Percentiles rank a stretch among this genome's conserved stretches.
These are phyloP conservation scores for Coix lacrymajobi DNA, from an alignment of 176 grass and related monocot species.

Conservation along the genomic window DNA sequence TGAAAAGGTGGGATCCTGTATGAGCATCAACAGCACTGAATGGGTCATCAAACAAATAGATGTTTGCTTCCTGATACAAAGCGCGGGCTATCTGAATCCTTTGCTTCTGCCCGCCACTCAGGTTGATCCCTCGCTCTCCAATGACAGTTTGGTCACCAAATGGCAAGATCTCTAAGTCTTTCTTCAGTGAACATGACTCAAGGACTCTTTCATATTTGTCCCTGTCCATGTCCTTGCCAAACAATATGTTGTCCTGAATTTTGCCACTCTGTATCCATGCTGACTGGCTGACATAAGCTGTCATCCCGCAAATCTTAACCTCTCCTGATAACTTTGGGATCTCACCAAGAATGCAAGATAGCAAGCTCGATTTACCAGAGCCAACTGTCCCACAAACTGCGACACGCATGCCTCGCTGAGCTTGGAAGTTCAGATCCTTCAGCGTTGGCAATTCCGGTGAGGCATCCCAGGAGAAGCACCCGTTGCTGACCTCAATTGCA, in stretches of 20 bases:
- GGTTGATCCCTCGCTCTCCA: constrained; percentile 50
- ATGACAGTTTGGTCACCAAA: constrained; percentile 39
- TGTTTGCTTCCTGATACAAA: constrained; percentile 42
- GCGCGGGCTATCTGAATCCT: constrained; percentile 52
- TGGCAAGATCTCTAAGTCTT: constrained; percentile 45
- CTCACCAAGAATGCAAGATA: constrained; percentile 52
- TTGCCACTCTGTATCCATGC: constrained; percentile 54
- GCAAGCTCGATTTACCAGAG: constrained; percentile 44
- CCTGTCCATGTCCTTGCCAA: constrained; percentile 34
- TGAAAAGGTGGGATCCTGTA: constrained; percentile 52
- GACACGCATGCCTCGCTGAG: constrained; percentile 28
- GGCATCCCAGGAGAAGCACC: constrained; percentile 38
- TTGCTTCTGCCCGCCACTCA: constrained; percentile 43
- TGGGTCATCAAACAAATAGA: constrained; percentile 46
- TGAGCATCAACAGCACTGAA: constrained; percentile 49
- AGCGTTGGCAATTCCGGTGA: constrained; percentile 25
- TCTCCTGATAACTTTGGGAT: constrained; percentile 44
- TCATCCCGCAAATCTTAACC: constrained; percentile 34
- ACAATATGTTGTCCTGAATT: constrained; percentile 52
- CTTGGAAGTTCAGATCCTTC: constrained; percentile 45
- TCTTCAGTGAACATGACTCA: constrained; percentile 34
- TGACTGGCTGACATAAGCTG: constrained; percentile 43
- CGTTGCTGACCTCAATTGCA: constrained; percentile 42
- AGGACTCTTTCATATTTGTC: constrained; percentile 38
- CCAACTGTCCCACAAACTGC: constrained; percentile 43